Evolutionary conservation across 805 yeast species (phyloP).

Genomic region (Kregervanrija delftensis): DNA sequence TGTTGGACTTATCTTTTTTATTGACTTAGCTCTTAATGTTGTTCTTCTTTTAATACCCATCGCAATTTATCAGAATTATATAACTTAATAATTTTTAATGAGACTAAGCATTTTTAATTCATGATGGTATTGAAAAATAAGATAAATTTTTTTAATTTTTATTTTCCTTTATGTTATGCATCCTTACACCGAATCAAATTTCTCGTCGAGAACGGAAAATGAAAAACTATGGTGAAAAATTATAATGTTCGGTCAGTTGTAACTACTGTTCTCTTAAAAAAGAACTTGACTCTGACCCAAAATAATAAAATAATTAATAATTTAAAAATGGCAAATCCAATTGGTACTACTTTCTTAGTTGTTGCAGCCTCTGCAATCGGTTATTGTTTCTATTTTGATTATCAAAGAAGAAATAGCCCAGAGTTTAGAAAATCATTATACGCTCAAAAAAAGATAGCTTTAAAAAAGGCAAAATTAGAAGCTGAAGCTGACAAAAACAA

Average conservation of each 20-base stretch:
- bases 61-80: neutral
- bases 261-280: neutral
- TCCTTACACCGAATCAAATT: neutral
- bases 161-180: neutral
- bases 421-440: slow-evolving; percentile 75
- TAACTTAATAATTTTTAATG: too few species aligned
- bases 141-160: neutral
- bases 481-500: slow-evolving; percentile 54
- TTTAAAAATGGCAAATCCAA: slow-evolving; percentile 9
- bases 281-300: too few species aligned
- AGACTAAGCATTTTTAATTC: too few species aligned
- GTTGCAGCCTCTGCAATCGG: slow-evolving; percentile 49
- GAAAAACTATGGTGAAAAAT: too few species aligned
- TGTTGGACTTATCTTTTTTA: slow-evolving; percentile 17
- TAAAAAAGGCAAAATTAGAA: slow-evolving; percentile 45
- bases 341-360: slow-evolving; percentile 17
- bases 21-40: slow-evolving; percentile 36
- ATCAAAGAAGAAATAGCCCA: slow-evolving; percentile 75
- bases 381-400: slow-evolving; percentile 87
- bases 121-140: too few species aligned
- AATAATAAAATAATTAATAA: neutral
- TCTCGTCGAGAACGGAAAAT: neutral
- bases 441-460: slow-evolving; percentile 55
- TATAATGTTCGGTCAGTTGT: too few species aligned
- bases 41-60: slow-evolving; percentile 42